Percentiles rank a stretch among this genome's conserved stretches.
phyloP scores from a whole-genome alignment of 108 stramenopile genomes.

The Nannochloropsis salina region DNA sequence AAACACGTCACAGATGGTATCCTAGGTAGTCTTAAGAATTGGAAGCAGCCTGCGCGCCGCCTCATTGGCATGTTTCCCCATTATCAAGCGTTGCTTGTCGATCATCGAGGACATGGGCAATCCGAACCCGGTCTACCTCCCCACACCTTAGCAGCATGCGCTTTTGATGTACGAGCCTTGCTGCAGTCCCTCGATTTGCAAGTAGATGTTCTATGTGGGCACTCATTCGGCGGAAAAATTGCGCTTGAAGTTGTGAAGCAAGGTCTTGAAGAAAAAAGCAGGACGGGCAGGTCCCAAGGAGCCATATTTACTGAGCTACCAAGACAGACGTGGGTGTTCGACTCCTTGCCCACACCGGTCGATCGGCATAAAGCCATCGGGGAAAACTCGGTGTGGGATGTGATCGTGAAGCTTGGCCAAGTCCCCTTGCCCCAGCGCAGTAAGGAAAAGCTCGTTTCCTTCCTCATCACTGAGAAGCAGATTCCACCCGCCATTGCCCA shows the following conservation, averaged over 20 bases:
- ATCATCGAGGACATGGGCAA: conserved; percentile 8
- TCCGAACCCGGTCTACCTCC: not conserved
- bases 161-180: not conserved
- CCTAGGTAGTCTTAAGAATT: not conserved
- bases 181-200: not conserved
- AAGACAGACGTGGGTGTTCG: not conserved
- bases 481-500: not conserved
- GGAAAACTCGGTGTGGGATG: conserved; percentile 2
- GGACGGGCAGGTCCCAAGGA: not conserved
- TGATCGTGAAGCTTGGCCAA: not conserved
- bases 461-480: not conserved
- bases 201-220: not conserved
- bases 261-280: not conserved
- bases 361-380: not conserved
- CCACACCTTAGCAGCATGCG: not conserved
- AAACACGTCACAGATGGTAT: not conserved
- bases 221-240: conserved; percentile 2
- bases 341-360: not conserved
- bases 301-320: not conserved
- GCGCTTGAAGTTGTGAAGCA: not conserved
- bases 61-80: not conserved
- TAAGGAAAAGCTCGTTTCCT: not conserved
- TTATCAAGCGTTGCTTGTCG: conserved; percentile 10
- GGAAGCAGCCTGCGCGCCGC: not conserved
- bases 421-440: not conserved